Conservation (phyloP, 2,329 filamentous ascomycete genomes). For the Fusarium sublunatum region DNA sequence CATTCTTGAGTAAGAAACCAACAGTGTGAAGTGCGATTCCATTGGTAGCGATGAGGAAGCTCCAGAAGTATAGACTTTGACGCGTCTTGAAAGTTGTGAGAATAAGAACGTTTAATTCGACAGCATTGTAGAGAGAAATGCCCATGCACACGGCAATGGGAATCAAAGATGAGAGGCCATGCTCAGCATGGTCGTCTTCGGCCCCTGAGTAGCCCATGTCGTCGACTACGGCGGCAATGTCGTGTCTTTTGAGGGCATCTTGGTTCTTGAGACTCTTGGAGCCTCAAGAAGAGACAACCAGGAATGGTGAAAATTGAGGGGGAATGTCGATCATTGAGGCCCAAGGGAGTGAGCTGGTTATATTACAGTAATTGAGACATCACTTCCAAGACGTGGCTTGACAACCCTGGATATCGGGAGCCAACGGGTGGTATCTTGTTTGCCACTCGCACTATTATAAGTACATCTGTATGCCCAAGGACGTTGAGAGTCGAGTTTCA, state of each 20-base stretch:
- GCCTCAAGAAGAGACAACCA: conserved; percentile 1
- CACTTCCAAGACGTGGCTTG: no score
- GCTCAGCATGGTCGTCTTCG: conserved; percentile 11
- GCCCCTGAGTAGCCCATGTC: conserved; percentile 25
- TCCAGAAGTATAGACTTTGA: conserved; percentile 54
- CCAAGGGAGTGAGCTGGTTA: no score
- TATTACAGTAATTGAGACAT: no score
- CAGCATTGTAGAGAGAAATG: conserved; percentile 48
- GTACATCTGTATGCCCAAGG: no score
- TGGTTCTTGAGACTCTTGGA: neutral
- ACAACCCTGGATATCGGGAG: no score
- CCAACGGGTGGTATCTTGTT: no score
- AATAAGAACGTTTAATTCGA: conserved; percentile 51
- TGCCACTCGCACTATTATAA: no score
- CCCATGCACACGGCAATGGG: conserved; percentile 29
- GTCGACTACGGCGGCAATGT: no score
- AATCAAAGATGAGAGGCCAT: neutral
- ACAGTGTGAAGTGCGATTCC: conserved; percentile 52
- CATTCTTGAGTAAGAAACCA: conserved; percentile 60
- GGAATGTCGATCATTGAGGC: conserved; percentile 4
- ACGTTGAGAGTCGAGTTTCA: no score
- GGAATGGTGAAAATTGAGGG: conserved; percentile 1
- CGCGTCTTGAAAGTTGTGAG: conserved; percentile 49
- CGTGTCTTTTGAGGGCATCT: conserved; percentile 6
- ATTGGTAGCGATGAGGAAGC: conserved; percentile 48